Evolutionary conservation across 345 rosid species (phyloP).

Genomic region (Bruguiera parviflora): DNA sequence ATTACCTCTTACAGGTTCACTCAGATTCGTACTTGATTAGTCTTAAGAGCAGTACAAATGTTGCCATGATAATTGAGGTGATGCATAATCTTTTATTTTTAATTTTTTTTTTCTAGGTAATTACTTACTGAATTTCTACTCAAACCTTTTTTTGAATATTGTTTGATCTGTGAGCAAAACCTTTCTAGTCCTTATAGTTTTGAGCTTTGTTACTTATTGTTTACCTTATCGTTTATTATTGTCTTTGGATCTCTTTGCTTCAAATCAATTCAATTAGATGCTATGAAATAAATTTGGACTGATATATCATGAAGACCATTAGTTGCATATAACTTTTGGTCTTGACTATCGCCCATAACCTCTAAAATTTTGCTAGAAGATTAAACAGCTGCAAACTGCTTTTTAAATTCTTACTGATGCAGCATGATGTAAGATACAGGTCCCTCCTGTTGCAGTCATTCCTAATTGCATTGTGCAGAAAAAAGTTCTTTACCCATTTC

Average conservation of each 20-base stretch:
- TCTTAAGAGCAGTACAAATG: conserved; percentile 66
- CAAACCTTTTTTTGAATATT: background rate
- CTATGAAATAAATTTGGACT: too few species aligned
- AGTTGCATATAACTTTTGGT: too few species aligned
- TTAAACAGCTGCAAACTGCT: background rate
- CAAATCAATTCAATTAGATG: background rate
- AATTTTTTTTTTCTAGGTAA: background rate
- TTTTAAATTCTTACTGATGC: conserved; percentile 15
- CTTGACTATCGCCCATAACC: too few species aligned
- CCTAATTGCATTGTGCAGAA: conserved; percentile 78
- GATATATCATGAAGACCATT: too few species aligned
- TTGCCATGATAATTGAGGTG: conserved; percentile 83
- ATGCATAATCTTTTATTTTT: conserved; percentile 10
- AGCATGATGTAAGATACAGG: conserved; percentile 37
- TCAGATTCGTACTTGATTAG: conserved; percentile 69
- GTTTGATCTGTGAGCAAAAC: background rate
- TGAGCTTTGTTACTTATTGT: background rate
- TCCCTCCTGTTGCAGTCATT: conserved; percentile 76
- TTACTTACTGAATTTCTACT: background rate
- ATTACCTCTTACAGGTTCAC: conserved; percentile 55
- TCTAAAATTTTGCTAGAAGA: background rate
- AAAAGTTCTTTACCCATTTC: conserved; percentile 76
- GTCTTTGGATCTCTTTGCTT: background rate
- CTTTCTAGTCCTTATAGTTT: background rate
- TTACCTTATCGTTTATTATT: background rate